Evolutionary conservation across 805 yeast species (phyloP).

Genomic region (Ogataea trehalophila): DNA sequence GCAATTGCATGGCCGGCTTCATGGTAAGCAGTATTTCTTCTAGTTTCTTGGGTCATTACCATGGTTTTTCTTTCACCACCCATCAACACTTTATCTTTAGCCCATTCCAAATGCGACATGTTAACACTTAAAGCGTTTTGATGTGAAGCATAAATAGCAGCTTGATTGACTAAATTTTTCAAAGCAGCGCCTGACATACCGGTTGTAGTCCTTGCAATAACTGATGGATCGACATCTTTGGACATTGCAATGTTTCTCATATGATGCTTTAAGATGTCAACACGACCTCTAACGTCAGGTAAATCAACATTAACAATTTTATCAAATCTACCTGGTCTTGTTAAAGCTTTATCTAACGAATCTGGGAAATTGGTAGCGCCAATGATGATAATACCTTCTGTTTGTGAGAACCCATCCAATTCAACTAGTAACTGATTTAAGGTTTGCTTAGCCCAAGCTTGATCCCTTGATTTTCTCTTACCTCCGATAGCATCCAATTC

Average conservation of each 20-base stretch:
- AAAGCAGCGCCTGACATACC: constrained; percentile 98
- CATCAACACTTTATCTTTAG: constrained; percentile 94
- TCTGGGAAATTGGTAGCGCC: constrained; percentile 99
- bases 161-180: constrained; percentile 94
- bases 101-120: constrained; percentile 96
- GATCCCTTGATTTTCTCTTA: constrained; percentile 94
- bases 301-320: constrained; percentile 91
- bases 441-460: constrained; percentile 97
- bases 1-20: constrained; percentile 99
- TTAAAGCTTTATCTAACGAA: constrained; percentile 90
- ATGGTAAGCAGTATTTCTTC: constrained; percentile 93
- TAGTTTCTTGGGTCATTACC: constrained; percentile 94
- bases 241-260: constrained; percentile 86
- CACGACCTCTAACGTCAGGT: constrained; percentile 97
- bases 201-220: constrained; percentile 95
- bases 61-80: constrained; percentile 97
- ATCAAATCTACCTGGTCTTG: constrained; percentile 77
- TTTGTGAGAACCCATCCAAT: constrained; percentile 90
- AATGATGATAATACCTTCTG: constrained; percentile 88
- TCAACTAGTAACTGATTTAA: constrained; percentile 93
- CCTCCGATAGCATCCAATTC: constrained; percentile 99
- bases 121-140: constrained; percentile 85
- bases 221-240: constrained; percentile 78
- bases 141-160: constrained; percentile 96
- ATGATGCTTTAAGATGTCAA: constrained; percentile 87